Percentiles rank a stretch among this genome's conserved stretches.
Conservation (phyloP, 148 eudicot genomes). For the Silene conica region DNA sequence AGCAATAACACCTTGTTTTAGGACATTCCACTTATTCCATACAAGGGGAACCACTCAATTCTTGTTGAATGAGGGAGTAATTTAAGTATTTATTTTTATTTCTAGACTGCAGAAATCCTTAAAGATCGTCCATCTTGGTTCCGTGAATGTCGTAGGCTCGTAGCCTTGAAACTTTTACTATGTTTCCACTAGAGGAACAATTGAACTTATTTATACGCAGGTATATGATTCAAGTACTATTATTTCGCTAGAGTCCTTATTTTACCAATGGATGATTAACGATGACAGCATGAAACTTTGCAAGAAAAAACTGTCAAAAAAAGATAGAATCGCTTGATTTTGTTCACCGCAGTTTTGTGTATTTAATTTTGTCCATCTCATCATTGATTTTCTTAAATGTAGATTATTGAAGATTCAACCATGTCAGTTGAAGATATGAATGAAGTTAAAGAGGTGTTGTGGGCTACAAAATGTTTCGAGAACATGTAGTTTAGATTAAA, state of each 20-base stretch:
- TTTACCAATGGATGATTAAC: not conserved
- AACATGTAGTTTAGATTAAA: no score
- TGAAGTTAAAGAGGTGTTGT: no score
- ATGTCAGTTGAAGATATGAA: no score
- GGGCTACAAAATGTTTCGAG: no score
- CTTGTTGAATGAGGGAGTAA: not conserved
- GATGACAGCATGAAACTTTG: not conserved
- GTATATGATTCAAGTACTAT: conserved; percentile 24
- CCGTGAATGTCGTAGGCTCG: conserved; percentile 99
- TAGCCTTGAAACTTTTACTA: conserved; percentile 78
- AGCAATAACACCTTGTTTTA: no score
- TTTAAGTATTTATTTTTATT: conserved; percentile 6
- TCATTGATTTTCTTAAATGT: no score
- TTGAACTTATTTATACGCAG: conserved; percentile 91
- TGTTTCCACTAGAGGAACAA: conserved; percentile 94
- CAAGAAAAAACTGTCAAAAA: no score
- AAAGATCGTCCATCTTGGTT: conserved; percentile 97
- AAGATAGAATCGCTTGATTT: not conserved
- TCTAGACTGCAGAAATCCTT: conserved; percentile 88
- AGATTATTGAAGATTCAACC: no score
- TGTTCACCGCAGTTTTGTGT: not conserved
- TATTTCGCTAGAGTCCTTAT: not conserved
- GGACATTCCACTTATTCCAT: no score
- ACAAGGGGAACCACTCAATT: no score
- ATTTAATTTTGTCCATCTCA: not conserved